Base-by-base conservation (phyloP, 192 early-diverging fungal species). In the Coemansia sp. region DNA sequence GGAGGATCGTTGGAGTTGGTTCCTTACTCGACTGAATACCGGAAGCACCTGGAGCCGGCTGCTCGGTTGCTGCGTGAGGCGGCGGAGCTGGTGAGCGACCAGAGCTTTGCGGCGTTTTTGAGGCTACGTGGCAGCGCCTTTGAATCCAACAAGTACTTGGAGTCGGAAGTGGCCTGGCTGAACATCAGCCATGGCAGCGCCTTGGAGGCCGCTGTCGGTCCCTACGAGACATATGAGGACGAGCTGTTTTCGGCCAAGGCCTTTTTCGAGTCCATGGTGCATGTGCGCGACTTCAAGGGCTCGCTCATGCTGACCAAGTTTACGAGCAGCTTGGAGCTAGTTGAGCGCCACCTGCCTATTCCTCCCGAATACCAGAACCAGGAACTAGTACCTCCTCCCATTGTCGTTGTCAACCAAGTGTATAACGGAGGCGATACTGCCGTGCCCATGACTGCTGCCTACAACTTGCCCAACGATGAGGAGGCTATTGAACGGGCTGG, bases 381-480 rank as follows among this genome's bases (percentile, higher is more conserved):
- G 33, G 74, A 83, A 4, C 63, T 89, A 27, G 70, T 77, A 1
- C 79, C 83, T 30, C 79, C 88, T 26, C 85, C 86, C 7, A 89
- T 89, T 42, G 73, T 86, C 41, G 85, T 87, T 26, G 86, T 87
- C 46, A 86, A 89, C 64, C 85, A 89, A 62, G 68, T 89, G 3
- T 86, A 85, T 60, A 65, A 79, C 55, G 84, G 84, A 18, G 85
- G 88, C 41, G 88, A 88, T 56, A 84, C 83, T 18, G 80, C 82
- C 10, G 86, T 85, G 32, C 86, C 88, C 21, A 86, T 86, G 82
- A 85, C 84, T 0, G 85, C 88, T 1, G 88, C 88, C 14, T 89
- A 85, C 57, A 89, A 89, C 42, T 60, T 89, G 50, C 88, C 88
- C 11, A 89, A 89, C 54, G 86, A 89, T 47, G 86, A 89, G 72